Percentiles rank a stretch among this genome's conserved stretches.
These are phyloP conservation scores for Jamesozyma piceae DNA, from an alignment of 805 yeast species.

Conservation along the genomic window DNA sequence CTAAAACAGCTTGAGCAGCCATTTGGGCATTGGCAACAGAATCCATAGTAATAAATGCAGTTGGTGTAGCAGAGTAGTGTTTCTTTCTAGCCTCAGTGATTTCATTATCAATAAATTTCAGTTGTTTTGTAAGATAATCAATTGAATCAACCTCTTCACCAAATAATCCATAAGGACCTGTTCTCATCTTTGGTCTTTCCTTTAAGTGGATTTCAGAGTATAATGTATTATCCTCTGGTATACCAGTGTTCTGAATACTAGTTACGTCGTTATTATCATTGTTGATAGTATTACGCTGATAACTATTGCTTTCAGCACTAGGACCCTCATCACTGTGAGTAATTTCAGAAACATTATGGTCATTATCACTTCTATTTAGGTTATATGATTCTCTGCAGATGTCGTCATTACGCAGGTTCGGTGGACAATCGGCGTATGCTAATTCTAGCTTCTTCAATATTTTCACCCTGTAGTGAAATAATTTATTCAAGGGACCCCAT, in stretches of 20 bases:
- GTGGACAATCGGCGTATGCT: slow-evolving; percentile 31
- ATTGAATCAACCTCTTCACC: slow-evolving; percentile 77
- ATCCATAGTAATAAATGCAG: slow-evolving; percentile 92
- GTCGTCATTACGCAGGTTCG: slow-evolving; percentile 16
- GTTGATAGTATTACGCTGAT: slow-evolving; percentile 1
- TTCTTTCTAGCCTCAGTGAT: slow-evolving; percentile 55
- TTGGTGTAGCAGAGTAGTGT: slow-evolving; percentile 74
- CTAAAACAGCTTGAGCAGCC: slow-evolving; percentile 91
- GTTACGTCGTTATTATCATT: background rate
- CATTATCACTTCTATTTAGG: slow-evolving; percentile 7
- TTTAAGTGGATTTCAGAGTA: slow-evolving; percentile 25
- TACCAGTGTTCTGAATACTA: background rate
- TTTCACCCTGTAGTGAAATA: slow-evolving; percentile 50
- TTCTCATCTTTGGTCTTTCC: slow-evolving; percentile 53
- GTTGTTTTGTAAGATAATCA: slow-evolving; percentile 58
- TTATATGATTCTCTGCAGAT: slow-evolving; percentile 19
- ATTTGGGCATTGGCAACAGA: slow-evolving; percentile 92
- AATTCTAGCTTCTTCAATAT: slow-evolving; percentile 53
- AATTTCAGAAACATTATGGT: background rate
- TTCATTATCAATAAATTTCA: slow-evolving; percentile 61
- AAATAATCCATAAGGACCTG: slow-evolving; percentile 51
- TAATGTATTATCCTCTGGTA: slow-evolving; percentile 14
- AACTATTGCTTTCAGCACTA: background rate
- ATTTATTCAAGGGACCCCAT: slow-evolving; percentile 65
- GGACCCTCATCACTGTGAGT: background rate